Evolutionary conservation across 352 stramenopile genomes (phyloP).

Genomic region (Globisporangium recalcitrans): DNA sequence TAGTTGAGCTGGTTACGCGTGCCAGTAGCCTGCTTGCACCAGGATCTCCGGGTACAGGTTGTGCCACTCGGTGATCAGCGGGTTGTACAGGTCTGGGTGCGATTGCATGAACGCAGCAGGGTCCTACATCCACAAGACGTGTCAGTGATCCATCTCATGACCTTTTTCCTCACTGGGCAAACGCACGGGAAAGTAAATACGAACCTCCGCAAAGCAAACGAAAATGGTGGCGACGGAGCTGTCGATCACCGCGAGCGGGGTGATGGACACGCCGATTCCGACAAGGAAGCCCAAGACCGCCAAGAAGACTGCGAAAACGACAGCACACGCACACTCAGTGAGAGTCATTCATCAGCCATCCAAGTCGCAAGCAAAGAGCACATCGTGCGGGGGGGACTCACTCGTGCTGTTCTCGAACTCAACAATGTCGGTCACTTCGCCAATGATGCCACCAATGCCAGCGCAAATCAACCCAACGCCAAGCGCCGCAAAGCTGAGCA

Average conservation of each 20-base stretch:
- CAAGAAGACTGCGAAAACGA: conserved; percentile 36
- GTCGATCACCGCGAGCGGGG: conserved; percentile 90
- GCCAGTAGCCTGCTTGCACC: conserved; percentile 83
- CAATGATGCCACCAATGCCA: conserved; percentile 42
- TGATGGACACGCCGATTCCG: conserved; percentile 83
- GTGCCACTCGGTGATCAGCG: conserved; percentile 84
- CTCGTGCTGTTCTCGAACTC: conserved; percentile 64
- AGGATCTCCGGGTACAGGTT: conserved; percentile 87
- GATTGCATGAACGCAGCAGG: conserved; percentile 71
- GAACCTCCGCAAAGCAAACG: conserved; percentile 93
- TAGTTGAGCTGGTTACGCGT: conserved; percentile 26
- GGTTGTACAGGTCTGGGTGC: conserved; percentile 79
- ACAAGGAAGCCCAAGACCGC: conserved; percentile 87
- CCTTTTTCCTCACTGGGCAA: too few relatives aligned
- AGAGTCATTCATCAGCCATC: not conserved
- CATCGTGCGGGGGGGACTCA: conserved; percentile 15
- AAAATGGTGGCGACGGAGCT: conserved; percentile 95
- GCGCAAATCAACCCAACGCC: conserved; percentile 83
- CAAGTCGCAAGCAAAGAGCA: not conserved
- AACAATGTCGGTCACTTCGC: conserved; percentile 47
- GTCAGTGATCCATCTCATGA: not conserved
- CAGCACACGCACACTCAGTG: not conserved
- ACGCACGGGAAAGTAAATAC: not conserved
- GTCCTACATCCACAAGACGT: conserved; percentile 29
- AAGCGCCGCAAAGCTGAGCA: conserved; percentile 88